phyloP scores from a whole-genome alignment of 345 rosid species.

The Arabis alpina region DNA sequence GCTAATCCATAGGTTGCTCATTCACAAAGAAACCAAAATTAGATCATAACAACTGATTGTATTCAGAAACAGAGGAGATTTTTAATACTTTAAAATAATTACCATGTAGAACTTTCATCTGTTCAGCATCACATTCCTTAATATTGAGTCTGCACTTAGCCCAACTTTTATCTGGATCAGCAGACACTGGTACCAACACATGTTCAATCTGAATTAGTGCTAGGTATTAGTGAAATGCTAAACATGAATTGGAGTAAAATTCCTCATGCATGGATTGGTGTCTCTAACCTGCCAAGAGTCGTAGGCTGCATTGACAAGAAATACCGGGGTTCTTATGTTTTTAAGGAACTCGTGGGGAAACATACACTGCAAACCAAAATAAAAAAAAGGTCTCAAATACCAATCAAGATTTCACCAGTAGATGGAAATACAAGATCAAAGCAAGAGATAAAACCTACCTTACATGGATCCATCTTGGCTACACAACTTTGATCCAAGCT shows the following conservation, averaged over 20 bases:
- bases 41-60: slow-evolving; percentile 11
- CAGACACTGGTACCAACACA: slow-evolving; percentile 64
- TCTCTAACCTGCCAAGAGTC: slow-evolving; percentile 91
- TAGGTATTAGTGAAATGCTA: slow-evolving; percentile 31
- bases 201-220: slow-evolving; percentile 59
- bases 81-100: neutral
- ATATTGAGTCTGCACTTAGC: slow-evolving; percentile 66
- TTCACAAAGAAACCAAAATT: neutral
- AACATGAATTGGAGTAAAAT: slow-evolving; percentile 23
- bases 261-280: neutral
- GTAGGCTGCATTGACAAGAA: slow-evolving; percentile 82
- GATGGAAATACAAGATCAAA: slow-evolving; percentile 5
- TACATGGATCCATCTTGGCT: slow-evolving; percentile 49
- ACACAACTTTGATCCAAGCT: slow-evolving; percentile 58
- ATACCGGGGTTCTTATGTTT: slow-evolving; percentile 66
- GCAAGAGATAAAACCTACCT: slow-evolving; percentile 44
- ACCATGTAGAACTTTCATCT: slow-evolving; percentile 72
- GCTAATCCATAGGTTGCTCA: slow-evolving; percentile 10
- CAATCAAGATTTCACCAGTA: neutral
- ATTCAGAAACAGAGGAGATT: slow-evolving; percentile 11
- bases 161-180: slow-evolving; percentile 68
- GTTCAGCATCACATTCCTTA: slow-evolving; percentile 59
- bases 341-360: slow-evolving; percentile 70
- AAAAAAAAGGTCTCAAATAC: slow-evolving; percentile 6
- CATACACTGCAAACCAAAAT: slow-evolving; percentile 57